These are phyloP conservation scores for Obba rivulosa DNA, from an alignment of 768 basidiomycete species.

Conservation along the genomic window DNA sequence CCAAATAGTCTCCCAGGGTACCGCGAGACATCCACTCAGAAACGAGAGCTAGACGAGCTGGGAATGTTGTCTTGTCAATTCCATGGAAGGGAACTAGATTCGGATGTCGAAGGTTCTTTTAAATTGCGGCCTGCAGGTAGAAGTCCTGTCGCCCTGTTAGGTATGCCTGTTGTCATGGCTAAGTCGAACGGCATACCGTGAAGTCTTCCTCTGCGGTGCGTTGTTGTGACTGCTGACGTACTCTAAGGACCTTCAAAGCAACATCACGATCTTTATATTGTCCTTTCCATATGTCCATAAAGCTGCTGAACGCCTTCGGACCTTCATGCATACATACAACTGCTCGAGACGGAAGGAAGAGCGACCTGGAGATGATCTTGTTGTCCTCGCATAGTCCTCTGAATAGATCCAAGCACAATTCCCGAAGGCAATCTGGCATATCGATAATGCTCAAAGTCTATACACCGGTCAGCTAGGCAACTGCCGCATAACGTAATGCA, in stretches of 20 bases:
- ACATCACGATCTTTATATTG: not conserved
- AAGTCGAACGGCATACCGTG: no score
- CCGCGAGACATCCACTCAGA: not conserved
- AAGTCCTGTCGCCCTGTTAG: not conserved
- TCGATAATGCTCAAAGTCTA: no score
- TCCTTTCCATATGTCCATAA: slow-evolving; percentile 5
- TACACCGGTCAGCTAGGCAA: no score
- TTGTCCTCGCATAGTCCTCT: no score
- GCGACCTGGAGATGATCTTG: not conserved
- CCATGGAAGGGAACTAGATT: slow-evolving; percentile 1
- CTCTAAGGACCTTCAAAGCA: slow-evolving; percentile 2
- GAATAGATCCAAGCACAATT: no score
- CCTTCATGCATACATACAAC: not conserved
- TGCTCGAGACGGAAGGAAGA: not conserved
- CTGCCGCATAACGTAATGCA: no score
- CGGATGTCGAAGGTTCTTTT: not conserved
- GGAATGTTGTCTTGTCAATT: not conserved
- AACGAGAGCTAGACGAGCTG: not conserved
- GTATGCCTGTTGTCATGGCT: no score
- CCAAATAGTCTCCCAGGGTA: not conserved
- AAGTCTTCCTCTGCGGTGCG: no score
- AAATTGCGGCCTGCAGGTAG: not conserved
- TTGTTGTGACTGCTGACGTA: no score
- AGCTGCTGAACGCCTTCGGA: slow-evolving; percentile 3
- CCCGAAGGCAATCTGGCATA: no score